phyloP scores from a whole-genome alignment of 345 rosid genomes.

The Populus ilicifolia region DNA sequence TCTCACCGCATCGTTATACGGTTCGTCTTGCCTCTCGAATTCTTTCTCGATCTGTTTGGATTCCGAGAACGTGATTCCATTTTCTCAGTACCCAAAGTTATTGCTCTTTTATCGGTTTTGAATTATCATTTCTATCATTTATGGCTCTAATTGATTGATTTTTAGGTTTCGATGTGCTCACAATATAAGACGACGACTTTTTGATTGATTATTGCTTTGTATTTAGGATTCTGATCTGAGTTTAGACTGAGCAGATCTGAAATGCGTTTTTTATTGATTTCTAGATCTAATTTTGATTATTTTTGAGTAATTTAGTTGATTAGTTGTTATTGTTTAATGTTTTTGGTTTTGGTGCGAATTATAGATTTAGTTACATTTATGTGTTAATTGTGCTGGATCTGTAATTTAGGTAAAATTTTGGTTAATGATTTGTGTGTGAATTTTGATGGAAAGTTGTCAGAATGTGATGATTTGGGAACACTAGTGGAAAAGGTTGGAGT shows the following conservation, averaged over 20 bases:
- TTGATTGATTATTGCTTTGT: neutral
- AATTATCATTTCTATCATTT: neutral
- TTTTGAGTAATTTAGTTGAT: neutral
- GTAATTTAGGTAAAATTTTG: neutral
- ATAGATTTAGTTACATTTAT: neutral
- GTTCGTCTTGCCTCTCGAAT: neutral
- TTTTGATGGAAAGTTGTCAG: neutral
- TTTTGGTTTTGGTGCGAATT: neutral
- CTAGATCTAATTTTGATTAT: neutral
- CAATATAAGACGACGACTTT: neutral
- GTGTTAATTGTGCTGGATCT: neutral
- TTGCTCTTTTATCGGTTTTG: neutral
- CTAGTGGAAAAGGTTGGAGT: neutral
- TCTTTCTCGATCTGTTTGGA: conserved; percentile 1
- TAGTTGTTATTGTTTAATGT: neutral
- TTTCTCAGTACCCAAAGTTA: neutral
- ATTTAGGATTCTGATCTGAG: conserved; percentile 3
- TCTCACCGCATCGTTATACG: conserved; percentile 3
- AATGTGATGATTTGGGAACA: neutral
- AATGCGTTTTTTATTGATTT: neutral
- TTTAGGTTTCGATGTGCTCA: neutral
- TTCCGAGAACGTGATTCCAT: neutral
- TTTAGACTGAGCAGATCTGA: neutral
- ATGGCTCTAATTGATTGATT: neutral
- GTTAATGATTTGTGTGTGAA: neutral